These are phyloP conservation scores for Tricholoma matsutake DNA, from an alignment of 768 basidiomycete genomes.

Conservation along the genomic window DNA sequence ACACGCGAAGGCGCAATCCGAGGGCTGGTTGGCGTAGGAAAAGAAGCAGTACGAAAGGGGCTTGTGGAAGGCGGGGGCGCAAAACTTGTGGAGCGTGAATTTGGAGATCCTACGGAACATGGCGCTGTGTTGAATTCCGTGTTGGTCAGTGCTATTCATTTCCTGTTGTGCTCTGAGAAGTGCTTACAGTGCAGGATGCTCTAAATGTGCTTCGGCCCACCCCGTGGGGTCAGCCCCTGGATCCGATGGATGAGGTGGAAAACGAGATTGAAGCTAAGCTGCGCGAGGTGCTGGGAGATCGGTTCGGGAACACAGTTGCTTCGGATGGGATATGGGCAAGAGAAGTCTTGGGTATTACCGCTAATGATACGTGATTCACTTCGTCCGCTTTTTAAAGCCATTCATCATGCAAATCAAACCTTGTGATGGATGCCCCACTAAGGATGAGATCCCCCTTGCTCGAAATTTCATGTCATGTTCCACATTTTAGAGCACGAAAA, in stretches of 20 bases:
- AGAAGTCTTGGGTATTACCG: constrained; percentile 44
- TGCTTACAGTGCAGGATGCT: constrained; percentile 45
- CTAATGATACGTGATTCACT: background rate
- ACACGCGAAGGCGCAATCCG: constrained; percentile 89
- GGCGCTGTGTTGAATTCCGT: constrained; percentile 41
- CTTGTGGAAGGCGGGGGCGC: constrained; percentile 80
- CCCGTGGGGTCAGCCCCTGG: constrained; percentile 54
- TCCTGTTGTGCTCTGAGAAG: background rate
- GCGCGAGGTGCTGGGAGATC: constrained; percentile 54
- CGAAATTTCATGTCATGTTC: no score
- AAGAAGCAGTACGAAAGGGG: constrained; percentile 81
- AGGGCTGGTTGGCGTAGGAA: constrained; percentile 70
- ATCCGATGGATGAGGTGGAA: constrained; percentile 48
- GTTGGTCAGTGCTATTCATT: constrained; percentile 40
- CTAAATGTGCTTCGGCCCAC: constrained; percentile 55
- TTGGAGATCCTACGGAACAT: background rate
- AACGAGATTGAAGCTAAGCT: constrained; percentile 43
- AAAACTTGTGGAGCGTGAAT: constrained; percentile 51
- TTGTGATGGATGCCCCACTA: no score
- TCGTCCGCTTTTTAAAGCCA: background rate
- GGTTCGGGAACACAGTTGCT: constrained; percentile 54
- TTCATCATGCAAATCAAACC: background rate
- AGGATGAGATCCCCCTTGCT: no score
- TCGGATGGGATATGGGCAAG: constrained; percentile 65
- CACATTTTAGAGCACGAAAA: no score